A percentile compares a stretch with the other conserved stretches of the same genome.
Evolutionary conservation across 257 asterid species (phyloP).

Genomic region (Paraleonurus japonicus): DNA sequence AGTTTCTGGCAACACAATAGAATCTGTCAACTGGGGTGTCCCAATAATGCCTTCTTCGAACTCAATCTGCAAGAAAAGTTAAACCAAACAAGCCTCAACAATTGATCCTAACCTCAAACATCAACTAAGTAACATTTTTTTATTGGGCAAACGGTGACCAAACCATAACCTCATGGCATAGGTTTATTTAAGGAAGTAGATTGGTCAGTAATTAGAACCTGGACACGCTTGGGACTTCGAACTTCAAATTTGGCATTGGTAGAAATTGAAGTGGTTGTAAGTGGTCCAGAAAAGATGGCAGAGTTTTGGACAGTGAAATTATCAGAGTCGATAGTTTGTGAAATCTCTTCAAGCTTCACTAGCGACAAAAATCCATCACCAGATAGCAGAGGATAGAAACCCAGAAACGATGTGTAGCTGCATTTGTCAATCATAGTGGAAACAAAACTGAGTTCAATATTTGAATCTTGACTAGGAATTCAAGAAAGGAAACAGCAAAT

Average conservation of each 20-base stretch:
- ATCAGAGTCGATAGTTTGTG: slow-evolving; percentile 67
- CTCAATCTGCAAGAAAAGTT: slow-evolving; percentile 50
- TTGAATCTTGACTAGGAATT: not conserved
- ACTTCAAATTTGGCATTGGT: slow-evolving; percentile 82
- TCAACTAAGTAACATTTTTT: no score
- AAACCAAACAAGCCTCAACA: not conserved
- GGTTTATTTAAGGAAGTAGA: no score
- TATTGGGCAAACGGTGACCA: no score
- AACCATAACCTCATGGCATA: no score
- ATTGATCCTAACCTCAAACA: no score
- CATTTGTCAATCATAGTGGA: slow-evolving; percentile 21
- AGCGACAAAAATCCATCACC: slow-evolving; percentile 50
- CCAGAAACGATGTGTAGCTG: slow-evolving; percentile 77
- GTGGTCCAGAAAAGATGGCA: slow-evolving; percentile 62
- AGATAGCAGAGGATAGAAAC: slow-evolving; percentile 62
- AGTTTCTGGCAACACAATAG: slow-evolving; percentile 62
- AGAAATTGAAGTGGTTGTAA: slow-evolving; percentile 58
- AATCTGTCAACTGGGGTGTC: slow-evolving; percentile 81
- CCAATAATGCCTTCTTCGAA: slow-evolving; percentile 77
- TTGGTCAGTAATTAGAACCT: slow-evolving; percentile 38
- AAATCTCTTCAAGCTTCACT: slow-evolving; percentile 70
- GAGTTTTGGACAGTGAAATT: slow-evolving; percentile 70
- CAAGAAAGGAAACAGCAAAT: not conserved
- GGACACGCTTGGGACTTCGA: slow-evolving; percentile 84
- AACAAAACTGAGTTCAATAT: not conserved